Base-by-base conservation (phyloP, 345 rosid genomes). In the Dipteronia dyeriana region DNA sequence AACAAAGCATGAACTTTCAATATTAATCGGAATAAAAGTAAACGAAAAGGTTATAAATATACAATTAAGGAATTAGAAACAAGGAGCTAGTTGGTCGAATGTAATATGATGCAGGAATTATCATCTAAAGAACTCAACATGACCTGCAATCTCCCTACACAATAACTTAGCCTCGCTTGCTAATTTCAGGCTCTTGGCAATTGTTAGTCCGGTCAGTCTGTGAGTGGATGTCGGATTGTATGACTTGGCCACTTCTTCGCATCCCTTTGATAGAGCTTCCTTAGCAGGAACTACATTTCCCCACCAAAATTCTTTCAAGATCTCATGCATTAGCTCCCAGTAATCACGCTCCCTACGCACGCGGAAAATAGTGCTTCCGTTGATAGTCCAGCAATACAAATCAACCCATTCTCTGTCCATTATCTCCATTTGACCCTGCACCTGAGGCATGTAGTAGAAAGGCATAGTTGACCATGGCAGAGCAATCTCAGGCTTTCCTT, bases 401-500 rank as follows among this genome's bases (percentile, higher is more conserved):
- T 95, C 94, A 0, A 92, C 91, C 97, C 99, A 93, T 23, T 93
- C 97, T 71, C 98, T 78, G 74, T 89, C 90, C 97, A 92, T 91
- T 59, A 93, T 87, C 84, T 95, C 98, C 94, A 96, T 87, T 69
- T 96, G 99, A 49, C 99, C 99, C 77, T 94, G 98, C 79, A 94
- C 85, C 80, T 92, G 99, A 74, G 98, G 98, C 97, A 91, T 91
- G 86, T 92, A 94, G 76, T 96, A 94, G 87, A 90, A 96, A 0
- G 98, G 98, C 73, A 94, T 78, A 13, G 86, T 84, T 20, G 89
- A 82, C 99, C 99, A 95, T 0, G 99, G 99, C 59, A 91, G 82
- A 23, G 88, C 98, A 20, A 65, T 80, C 34, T 95, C 94, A 0
- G 97, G 95, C 76, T 90, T 95, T 66, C 99, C 99, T 85, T 92